Evolutionary conservation across 2,329 filamentous ascomycete species (phyloP).

Genomic region (Curvularia spicifera): DNA sequence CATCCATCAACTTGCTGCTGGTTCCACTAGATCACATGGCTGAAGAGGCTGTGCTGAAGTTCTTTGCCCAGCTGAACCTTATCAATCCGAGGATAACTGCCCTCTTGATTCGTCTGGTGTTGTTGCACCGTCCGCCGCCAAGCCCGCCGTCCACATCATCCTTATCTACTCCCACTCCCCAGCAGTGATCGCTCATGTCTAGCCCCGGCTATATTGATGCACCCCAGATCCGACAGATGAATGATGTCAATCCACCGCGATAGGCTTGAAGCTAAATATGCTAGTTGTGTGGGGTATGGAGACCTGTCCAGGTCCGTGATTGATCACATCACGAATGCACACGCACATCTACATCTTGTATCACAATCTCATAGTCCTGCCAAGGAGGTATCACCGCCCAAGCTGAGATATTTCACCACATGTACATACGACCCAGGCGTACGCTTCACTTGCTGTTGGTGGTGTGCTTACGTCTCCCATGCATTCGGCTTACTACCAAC

Average conservation of each 20-base stretch:
- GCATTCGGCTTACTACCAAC: neutral
- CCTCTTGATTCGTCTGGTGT: conserved; percentile 3
- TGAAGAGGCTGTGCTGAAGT: neutral
- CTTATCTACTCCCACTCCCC: conserved; percentile 25
- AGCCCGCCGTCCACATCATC: conserved; percentile 13
- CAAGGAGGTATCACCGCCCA: neutral
- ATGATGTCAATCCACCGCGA: conserved; percentile 10
- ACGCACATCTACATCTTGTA: neutral
- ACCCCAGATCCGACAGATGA: conserved; percentile 2
- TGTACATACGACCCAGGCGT: neutral
- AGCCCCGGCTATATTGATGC: neutral
- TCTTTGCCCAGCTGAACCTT: conserved; percentile 18
- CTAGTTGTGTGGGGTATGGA: neutral
- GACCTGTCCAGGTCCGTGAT: neutral
- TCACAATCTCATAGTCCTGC: conserved; percentile 1
- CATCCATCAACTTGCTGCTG: too few relatives aligned
- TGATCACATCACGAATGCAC: neutral
- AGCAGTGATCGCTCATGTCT: conserved; percentile 1
- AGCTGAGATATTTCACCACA: neutral
- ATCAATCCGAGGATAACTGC: conserved; percentile 24
- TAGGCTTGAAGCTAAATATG: conserved; percentile 4
- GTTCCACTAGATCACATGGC: neutral
- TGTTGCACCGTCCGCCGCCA: conserved; percentile 15
- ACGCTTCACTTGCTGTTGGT: neutral
- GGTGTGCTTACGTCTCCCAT: neutral